A percentile compares a stretch with the other conserved stretches of the same genome.
These are phyloP conservation scores for Macadamia tetraphylla DNA, from an alignment of 164 flowering plant genomes.

Conservation along the genomic window DNA sequence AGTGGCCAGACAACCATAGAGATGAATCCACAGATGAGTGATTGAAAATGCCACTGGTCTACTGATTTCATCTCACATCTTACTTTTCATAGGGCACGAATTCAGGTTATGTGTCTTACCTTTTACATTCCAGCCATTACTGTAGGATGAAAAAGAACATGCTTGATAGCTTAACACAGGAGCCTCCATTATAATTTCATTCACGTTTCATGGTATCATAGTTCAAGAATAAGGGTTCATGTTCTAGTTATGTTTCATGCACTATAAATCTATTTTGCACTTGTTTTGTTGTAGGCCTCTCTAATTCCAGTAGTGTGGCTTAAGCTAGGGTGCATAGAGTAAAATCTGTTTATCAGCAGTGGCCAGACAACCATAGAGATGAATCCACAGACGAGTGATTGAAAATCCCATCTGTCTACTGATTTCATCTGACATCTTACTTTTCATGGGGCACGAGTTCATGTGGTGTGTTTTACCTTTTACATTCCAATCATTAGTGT, in stretches of 20 bases:
- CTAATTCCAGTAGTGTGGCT: not conserved
- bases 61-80: constrained; percentile 10
- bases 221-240: too few species aligned
- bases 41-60: constrained; percentile 4
- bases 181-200: too few species aligned
- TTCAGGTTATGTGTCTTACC: too few species aligned
- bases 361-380: constrained; percentile 16
- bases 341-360: constrained; percentile 7
- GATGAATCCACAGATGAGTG: constrained; percentile 14
- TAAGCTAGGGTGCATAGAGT: constrained; percentile 7
- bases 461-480: too few species aligned
- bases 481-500: too few species aligned
- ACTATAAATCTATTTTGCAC: not conserved
- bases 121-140: too few species aligned
- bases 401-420: constrained; percentile 4
- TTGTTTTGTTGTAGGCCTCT: not conserved
- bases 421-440: constrained; percentile 5
- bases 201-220: too few species aligned
- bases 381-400: constrained; percentile 13
- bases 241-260: too few species aligned
- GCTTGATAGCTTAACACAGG: too few species aligned
- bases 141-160: too few species aligned
- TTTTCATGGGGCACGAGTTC: too few species aligned
- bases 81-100: too few species aligned
- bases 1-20: constrained; percentile 17